Conservation (phyloP, 2,329 filamentous ascomycete genomes). For the Verticillium klebahnii region DNA sequence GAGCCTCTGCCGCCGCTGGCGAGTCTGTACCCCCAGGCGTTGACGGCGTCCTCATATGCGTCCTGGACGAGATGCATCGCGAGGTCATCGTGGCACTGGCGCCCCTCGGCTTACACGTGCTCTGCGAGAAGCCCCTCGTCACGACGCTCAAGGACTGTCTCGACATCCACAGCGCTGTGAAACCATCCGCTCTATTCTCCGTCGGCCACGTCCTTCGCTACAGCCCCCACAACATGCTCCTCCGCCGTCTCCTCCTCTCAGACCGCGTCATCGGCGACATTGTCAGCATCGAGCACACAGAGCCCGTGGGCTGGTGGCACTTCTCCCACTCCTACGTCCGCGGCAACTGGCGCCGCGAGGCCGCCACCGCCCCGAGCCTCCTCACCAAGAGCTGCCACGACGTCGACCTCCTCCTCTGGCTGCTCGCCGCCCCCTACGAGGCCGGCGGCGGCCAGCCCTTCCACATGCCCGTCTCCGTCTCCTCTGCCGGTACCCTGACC, state of each 20-base stretch:
- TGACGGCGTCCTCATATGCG: constrained; percentile 60
- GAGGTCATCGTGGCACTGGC: constrained; percentile 74
- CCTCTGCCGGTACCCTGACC: constrained; percentile 70
- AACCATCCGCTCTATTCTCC: constrained; percentile 60
- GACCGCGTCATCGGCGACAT: constrained; percentile 78
- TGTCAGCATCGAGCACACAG: constrained; percentile 82
- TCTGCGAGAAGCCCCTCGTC: constrained; percentile 93
- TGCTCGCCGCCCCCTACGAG: constrained; percentile 69
- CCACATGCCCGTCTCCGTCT: constrained; percentile 72
- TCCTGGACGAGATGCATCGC: constrained; percentile 83
- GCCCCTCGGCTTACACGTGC: constrained; percentile 69
- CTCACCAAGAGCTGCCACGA: constrained; percentile 97
- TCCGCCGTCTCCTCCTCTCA: constrained; percentile 72
- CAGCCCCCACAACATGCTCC: constrained; percentile 83
- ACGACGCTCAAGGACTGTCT: constrained; percentile 76
- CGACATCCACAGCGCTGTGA: constrained; percentile 60
- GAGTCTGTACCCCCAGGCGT: constrained; percentile 48
- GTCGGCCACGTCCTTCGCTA: constrained; percentile 94
- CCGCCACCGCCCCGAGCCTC: constrained; percentile 71
- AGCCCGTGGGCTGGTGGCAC: constrained; percentile 96
- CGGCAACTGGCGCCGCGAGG: constrained; percentile 88
- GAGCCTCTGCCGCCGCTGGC: constrained; percentile 46
- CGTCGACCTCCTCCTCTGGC: constrained; percentile 88
- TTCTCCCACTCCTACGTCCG: constrained; percentile 87
- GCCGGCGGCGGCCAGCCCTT: constrained; percentile 38